phyloP scores from a whole-genome alignment of 179 eudicot species.

The Gypsophila paniculata region DNA sequence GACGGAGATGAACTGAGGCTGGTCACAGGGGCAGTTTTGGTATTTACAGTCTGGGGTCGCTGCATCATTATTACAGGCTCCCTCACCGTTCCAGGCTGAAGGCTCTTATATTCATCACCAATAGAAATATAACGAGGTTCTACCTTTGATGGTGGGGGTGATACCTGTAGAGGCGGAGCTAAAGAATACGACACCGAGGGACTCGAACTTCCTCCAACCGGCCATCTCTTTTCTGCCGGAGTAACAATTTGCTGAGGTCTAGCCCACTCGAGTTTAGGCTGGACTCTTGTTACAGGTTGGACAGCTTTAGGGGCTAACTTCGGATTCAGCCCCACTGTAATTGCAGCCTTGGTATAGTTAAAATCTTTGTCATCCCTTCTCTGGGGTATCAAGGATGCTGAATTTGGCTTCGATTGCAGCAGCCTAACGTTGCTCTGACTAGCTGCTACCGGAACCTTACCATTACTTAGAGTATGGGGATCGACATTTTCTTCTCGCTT shows the following conservation, averaged over 20 bases:
- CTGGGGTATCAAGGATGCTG: conserved; percentile 35
- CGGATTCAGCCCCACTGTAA: conserved; percentile 34
- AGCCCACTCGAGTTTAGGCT: conserved; percentile 53
- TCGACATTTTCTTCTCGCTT: conserved; percentile 45
- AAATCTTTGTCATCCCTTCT: conserved; percentile 73
- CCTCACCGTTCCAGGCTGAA: conserved; percentile 56
- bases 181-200: conserved; percentile 54
- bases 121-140: conserved; percentile 41
- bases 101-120: conserved; percentile 54
- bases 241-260: conserved; percentile 47
- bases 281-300: conserved; percentile 44
- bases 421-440: conserved; percentile 27
- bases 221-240: conserved; percentile 30
- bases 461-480: conserved; percentile 10
- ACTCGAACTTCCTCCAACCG: conserved; percentile 41
- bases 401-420: conserved; percentile 41
- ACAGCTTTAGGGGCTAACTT: conserved; percentile 45
- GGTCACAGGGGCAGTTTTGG: conserved; percentile 42
- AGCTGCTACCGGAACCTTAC: conserved; percentile 11
- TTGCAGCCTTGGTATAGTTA: conserved; percentile 55
- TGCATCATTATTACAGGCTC: conserved; percentile 89
- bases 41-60: conserved; percentile 60
- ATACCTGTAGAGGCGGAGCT: conserved; percentile 53
- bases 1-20: conserved; percentile 61
- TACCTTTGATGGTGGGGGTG: conserved; percentile 48